These are phyloP conservation scores for Umbelopsis vinacea DNA, from an alignment of 192 early-diverging fungal species.

Conservation along the genomic window DNA sequence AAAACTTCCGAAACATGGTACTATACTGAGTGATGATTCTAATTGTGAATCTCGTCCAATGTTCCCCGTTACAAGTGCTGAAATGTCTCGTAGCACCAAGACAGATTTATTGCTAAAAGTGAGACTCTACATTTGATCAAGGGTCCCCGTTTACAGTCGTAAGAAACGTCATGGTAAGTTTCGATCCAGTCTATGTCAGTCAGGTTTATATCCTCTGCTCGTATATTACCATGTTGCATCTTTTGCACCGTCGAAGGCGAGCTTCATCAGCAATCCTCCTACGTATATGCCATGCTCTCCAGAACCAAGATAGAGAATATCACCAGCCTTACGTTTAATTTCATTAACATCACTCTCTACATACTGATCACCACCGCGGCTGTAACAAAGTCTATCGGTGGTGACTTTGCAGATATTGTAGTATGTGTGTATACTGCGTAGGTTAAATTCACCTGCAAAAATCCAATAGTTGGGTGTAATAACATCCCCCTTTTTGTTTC, in stretches of 20 bases:
- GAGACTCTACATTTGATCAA: too few species aligned
- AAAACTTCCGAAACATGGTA: background rate
- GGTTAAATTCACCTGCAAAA: background rate
- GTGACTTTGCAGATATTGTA: slow-evolving; percentile 35
- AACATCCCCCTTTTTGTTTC: background rate
- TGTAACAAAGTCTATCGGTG: slow-evolving; percentile 28
- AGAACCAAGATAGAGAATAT: slow-evolving; percentile 36
- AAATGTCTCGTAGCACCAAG: background rate
- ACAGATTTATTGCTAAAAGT: too few species aligned
- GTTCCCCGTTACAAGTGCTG: too few species aligned
- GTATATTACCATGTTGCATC: background rate
- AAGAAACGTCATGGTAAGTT: slow-evolving; percentile 4
- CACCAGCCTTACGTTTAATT: slow-evolving; percentile 27
- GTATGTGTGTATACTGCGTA: slow-evolving; percentile 37
- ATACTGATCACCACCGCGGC: slow-evolving; percentile 27
- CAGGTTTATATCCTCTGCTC: slow-evolving; percentile 2
- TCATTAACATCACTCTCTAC: slow-evolving; percentile 33
- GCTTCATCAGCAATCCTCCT: background rate
- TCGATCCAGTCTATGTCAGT: slow-evolving; percentile 18
- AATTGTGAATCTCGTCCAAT: too few species aligned
- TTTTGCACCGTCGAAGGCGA: slow-evolving; percentile 4
- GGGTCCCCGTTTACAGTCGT: too few species aligned
- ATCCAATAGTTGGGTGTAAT: background rate
- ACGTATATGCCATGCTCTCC: slow-evolving; percentile 26
- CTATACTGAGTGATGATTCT: too few species aligned